Evolutionary conservation across 1,139 yeast genomes (phyloP), one percentile per base, ranked within the genome.

Genomic region (Sugiyamaella neomexicana): DNA sequence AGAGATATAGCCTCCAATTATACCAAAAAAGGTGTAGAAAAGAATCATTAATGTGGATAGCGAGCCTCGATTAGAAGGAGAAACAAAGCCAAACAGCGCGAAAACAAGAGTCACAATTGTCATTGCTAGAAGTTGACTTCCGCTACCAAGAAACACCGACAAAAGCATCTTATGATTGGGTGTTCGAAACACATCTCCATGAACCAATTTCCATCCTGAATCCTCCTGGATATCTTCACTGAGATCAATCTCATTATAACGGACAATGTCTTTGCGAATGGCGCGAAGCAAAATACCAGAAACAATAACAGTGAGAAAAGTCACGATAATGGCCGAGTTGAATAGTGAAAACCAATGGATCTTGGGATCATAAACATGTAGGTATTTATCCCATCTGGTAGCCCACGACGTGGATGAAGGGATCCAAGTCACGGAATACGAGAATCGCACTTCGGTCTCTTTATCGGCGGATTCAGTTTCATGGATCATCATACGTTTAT

Each of bases 321-420:
- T 62, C 16, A 91, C 97, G 65, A 91, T 81, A 57, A 89, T 72
- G 9, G 96, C 83, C 61, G 95, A 89, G 72, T 90, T 89, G 64
- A 89, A 74, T 62, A 93, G 80, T 1, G 97, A 89, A 68, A 89
- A 87, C 99, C 98, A 91, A 74, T 93, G 98, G 64, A 93, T 86
- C 69, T 86, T 86, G 54, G 97, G 95, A 68, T 89, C 96, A 68
- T 85, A 86, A 37, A 87, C 95, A 66, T 89, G 96, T 66, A 93
- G 79, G 69, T 93, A 93, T 71, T 89, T 89, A 71, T 93, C 99
- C 99, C 99, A 93, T 75, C 99, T 84, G 1, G 98, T 93, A 32
- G 98, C 98, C 99, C 98, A 93, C 9, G 85, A 83, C 12, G 95
- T 88, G 12, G 74, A 75, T 13, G 95, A 86, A 55, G 80, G 79